Evolutionary conservation across 2,329 filamentous ascomycete species (phyloP).

Genomic region (Penicillium sp.): DNA sequence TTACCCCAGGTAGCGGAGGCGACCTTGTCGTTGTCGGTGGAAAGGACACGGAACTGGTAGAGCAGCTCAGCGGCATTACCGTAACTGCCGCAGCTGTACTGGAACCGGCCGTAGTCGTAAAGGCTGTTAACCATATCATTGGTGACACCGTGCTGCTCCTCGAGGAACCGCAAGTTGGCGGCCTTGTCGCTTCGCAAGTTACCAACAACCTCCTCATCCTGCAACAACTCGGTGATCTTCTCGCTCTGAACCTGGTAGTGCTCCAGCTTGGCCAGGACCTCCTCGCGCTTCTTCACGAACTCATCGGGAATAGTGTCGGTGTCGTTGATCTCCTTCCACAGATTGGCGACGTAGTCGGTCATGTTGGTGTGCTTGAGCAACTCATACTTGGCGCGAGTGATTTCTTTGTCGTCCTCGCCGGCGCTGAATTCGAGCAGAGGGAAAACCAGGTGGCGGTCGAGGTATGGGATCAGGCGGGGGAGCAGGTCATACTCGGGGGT

Average conservation of each 20-base stretch:
- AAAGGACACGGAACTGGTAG: slow-evolving; percentile 97
- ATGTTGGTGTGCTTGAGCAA: slow-evolving; percentile 98
- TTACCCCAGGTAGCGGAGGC: slow-evolving; percentile 97
- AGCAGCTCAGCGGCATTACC: slow-evolving; percentile 86
- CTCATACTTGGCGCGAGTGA: slow-evolving; percentile 87
- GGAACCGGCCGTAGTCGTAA: slow-evolving; percentile 94
- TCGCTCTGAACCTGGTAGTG: slow-evolving; percentile 84
- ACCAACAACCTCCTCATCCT: slow-evolving; percentile 85
- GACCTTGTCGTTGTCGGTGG: slow-evolving; percentile 98
- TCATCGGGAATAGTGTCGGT: slow-evolving; percentile 79
- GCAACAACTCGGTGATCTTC: slow-evolving; percentile 86
- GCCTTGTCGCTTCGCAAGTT: slow-evolving; percentile 96
- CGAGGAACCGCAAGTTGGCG: slow-evolving; percentile 96
- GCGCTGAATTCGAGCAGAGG: slow-evolving; percentile 92
- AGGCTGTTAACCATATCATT: slow-evolving; percentile 94
- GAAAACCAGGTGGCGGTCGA: slow-evolving; percentile 96
- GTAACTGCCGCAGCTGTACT: slow-evolving; percentile 98
- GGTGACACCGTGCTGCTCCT: slow-evolving; percentile 95
- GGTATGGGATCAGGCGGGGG: slow-evolving; percentile 85
- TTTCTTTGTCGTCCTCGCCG: slow-evolving; percentile 76
- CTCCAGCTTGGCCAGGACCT: slow-evolving; percentile 82
- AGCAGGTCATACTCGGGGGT: slow-evolving; percentile 79
- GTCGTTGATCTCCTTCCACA: slow-evolving; percentile 88
- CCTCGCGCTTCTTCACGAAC: slow-evolving; percentile 86
- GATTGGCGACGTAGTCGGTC: slow-evolving; percentile 93